Percentiles rank a stretch among this genome's conserved stretches.
Conservation (phyloP, 2,329 filamentous ascomycete genomes). For the Trichoderma endophyticum region DNA sequence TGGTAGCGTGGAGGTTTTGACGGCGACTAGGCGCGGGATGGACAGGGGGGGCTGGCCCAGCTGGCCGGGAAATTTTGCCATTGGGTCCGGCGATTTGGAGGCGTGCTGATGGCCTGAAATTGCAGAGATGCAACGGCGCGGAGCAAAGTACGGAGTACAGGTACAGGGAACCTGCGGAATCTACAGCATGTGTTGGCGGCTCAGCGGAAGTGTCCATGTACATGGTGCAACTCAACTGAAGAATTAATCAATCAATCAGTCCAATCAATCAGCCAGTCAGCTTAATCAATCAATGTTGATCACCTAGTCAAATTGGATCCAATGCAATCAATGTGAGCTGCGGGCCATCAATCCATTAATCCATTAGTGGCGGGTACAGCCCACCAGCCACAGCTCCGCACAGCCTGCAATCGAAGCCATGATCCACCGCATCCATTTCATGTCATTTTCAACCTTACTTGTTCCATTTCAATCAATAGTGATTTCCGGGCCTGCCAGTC, state of each 20-base stretch:
- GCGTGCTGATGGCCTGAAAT: neutral
- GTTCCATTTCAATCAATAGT: neutral
- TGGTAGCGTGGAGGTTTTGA: slow-evolving; percentile 19
- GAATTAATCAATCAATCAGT: neutral
- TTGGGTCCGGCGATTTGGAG: slow-evolving; percentile 10
- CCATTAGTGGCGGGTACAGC: neutral
- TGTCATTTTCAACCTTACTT: neutral
- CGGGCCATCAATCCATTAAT: neutral
- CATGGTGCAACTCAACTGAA: neutral
- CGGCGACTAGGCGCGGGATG: slow-evolving; percentile 11
- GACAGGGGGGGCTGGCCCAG: slow-evolving; percentile 4
- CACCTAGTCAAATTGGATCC: neutral
- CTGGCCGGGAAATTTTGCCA: slow-evolving; percentile 19
- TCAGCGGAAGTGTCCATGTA: too few species aligned
- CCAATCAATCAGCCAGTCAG: neutral
- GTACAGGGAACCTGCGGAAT: neutral
- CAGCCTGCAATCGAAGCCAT: neutral
- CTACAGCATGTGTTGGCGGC: too few species aligned
- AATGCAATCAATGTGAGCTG: neutral
- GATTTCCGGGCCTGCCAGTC: neutral
- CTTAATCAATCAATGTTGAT: neutral
- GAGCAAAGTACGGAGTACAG: neutral
- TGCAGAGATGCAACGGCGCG: neutral
- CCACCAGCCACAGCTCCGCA: neutral
- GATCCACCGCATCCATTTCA: neutral